A percentile compares a stretch with the other conserved stretches of the same genome.
These are phyloP conservation scores for Cyanidiococcus yangmingshanensis DNA, from an alignment of 23 red algal species.

Conservation along the genomic window DNA sequence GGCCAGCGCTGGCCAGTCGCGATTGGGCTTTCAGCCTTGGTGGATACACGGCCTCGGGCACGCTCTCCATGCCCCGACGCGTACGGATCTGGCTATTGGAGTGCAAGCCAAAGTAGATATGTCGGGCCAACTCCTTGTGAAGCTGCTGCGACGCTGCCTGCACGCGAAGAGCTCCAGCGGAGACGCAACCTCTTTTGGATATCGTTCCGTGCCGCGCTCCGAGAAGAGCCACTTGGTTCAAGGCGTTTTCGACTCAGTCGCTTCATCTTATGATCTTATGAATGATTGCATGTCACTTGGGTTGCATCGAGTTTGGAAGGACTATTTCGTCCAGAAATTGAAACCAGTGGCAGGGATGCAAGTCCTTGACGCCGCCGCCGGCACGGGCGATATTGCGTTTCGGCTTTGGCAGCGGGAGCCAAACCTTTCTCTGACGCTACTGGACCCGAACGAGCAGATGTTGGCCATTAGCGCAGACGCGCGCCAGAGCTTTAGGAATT, in stretches of 20 bases:
- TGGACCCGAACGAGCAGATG: slow-evolving; percentile 15
- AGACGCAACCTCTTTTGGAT: slow-evolving; percentile 47
- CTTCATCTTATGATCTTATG: slow-evolving; percentile 81
- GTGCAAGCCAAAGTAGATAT: too few relatives aligned
- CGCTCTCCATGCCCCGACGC: too few relatives aligned
- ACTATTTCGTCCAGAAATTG: slow-evolving; percentile 40
- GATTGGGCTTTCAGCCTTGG: too few relatives aligned
- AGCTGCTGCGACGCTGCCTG: too few relatives aligned
- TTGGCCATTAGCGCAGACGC: not conserved
- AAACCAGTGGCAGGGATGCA: slow-evolving; percentile 32
- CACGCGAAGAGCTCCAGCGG: too few relatives aligned
- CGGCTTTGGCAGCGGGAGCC: slow-evolving; percentile 34
- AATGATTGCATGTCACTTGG: slow-evolving; percentile 93
- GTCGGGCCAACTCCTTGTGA: too few relatives aligned
- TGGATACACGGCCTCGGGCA: too few relatives aligned
- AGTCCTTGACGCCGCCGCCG: slow-evolving; percentile 74
- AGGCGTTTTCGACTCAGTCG: slow-evolving; percentile 73
- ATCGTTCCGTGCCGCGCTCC: slow-evolving; percentile 17
- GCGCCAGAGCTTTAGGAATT: slow-evolving; percentile 4
- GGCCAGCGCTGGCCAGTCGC: too few relatives aligned
- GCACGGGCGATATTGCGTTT: slow-evolving; percentile 83
- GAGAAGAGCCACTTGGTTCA: slow-evolving; percentile 52
- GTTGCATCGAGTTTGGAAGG: slow-evolving; percentile 88
- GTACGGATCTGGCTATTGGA: too few relatives aligned
- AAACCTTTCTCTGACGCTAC: not conserved